A percentile compares a stretch with the other conserved stretches of the same genome.
These are phyloP conservation scores for Chaetoceros tenuissimus DNA, from an alignment of 108 stramenopile species.

Conservation along the genomic window DNA sequence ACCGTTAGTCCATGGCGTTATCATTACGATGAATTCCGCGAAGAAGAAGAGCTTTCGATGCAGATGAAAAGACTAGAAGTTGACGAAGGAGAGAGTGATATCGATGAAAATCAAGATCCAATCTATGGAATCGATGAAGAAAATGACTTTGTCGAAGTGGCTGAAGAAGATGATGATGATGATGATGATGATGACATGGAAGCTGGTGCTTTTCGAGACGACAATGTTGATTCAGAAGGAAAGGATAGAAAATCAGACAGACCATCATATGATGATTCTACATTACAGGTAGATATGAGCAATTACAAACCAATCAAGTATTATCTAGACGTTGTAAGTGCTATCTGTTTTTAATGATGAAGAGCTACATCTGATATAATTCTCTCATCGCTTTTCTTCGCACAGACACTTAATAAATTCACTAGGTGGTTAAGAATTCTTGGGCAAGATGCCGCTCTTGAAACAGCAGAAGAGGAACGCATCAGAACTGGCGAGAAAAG, in stretches of 20 bases:
- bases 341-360: too few species aligned
- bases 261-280: not conserved
- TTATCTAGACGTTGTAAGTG: constrained; percentile 38
- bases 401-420: constrained; percentile 69
- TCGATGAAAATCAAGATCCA: not conserved
- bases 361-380: too few species aligned
- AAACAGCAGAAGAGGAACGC: constrained; percentile 75
- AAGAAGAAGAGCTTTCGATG: not conserved
- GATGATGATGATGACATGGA: constrained; percentile 4
- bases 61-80: not conserved
- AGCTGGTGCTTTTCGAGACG: not conserved
- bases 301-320: constrained; percentile 14
- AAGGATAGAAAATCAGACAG: not conserved
- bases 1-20: constrained; percentile 67
- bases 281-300: not conserved
- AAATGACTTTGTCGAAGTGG: not conserved
- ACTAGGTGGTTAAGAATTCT: constrained; percentile 80
- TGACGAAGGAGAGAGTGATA: not conserved
- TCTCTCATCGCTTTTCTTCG: constrained; percentile 43
- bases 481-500: constrained; percentile 43
- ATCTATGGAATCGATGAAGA: not conserved
- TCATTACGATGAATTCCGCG: constrained; percentile 13
- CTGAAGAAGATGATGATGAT: not conserved
- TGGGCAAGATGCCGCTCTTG: constrained; percentile 74
- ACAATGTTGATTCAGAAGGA: constrained; percentile 2